Evolutionary conservation across 176 grass and related monocot genomes (phyloP), one percentile per base, ranked within the genome.

Genomic region (Dendrocalamus sinicus): DNA sequence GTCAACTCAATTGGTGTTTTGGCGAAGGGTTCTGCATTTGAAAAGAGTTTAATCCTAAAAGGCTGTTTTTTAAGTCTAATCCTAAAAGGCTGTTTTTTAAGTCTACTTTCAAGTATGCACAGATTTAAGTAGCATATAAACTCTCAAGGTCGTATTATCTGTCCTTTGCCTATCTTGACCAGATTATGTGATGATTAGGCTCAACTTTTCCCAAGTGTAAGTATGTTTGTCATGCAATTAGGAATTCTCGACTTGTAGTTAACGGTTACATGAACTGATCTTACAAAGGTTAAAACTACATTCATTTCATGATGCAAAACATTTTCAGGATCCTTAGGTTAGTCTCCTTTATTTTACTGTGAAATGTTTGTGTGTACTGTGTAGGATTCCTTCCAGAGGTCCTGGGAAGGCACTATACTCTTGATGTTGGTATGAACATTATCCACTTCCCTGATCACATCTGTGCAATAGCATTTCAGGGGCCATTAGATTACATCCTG

Each of bases 91-190:
- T 77, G 23, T 63, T 20, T 26, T 26, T 30, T 14, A 32, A 13
- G 60, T 30, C 7, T 45, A 54, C 24, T 26, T 85, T 46, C 26
- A 47, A 48, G 6, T 40, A 14, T 30, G 58, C 39, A 65, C 24
- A 59, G 15, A 81, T 81, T 85, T 55, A 75, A 67, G 47, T 32
- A 81, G 16, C 47, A 81, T 75, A 47, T 66, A 45, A 67, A 67
- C n/a, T n/a, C 9, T 37, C n/a, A 57, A 35, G 12, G 37, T 10
- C 30, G 2, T 61, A 70, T 61, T 83, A 47, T 19, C 37, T 60
- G 15, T 67, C n/a, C 24, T 63, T 24, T 52, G 16, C 30, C 52
- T 79, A 12, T 64, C 9, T 71, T 77, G 72, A 43, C 32, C 20
- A 70, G 35, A 48, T 61, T 76, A 28, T 51, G 11, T 70, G 41